These are phyloP conservation scores for Pseudonectria buxi DNA, from an alignment of 2,329 filamentous ascomycete species.

Conservation along the genomic window DNA sequence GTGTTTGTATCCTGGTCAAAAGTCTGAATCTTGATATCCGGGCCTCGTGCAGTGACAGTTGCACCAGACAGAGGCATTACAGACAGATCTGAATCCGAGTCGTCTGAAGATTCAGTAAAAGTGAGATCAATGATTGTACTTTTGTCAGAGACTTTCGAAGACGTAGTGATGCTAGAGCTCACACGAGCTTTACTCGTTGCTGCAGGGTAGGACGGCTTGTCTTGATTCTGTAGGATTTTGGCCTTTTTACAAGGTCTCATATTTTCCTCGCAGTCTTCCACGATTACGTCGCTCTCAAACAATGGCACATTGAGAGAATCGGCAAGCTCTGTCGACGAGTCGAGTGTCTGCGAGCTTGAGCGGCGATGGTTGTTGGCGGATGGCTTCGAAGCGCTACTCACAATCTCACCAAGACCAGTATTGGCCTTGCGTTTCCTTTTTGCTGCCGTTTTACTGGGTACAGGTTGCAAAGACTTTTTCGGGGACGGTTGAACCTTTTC, in stretches of 20 bases:
- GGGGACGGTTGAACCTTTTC: slow-evolving; percentile 11
- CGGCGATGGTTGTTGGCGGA: not conserved
- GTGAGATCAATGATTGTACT: no score
- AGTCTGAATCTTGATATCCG: no score
- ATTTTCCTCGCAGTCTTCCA: slow-evolving; percentile 1
- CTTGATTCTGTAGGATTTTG: not conserved
- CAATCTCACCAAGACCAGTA: not conserved
- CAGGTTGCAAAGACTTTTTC: slow-evolving; percentile 2
- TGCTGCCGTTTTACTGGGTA: slow-evolving; percentile 5
- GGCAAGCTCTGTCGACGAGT: slow-evolving; percentile 2
- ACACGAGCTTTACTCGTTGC: not conserved
- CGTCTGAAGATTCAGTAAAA: no score
- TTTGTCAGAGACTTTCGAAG: not conserved
- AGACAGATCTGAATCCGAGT: no score
- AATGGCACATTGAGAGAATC: slow-evolving; percentile 1
- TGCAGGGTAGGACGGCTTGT: not conserved
- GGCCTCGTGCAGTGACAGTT: no score
- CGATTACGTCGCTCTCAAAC: slow-evolving; percentile 3
- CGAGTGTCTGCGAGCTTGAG: slow-evolving; percentile 6
- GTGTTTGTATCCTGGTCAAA: no score
- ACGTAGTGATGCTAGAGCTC: not conserved
- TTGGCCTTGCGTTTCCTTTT: slow-evolving; percentile 7
- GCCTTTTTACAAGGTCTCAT: not conserved
- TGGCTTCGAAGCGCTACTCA: not conserved
- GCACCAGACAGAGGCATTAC: no score